Evolutionary conservation across 1,284 basidiomycete species (phyloP).

Genomic region (Austroboletus niveus): DNA sequence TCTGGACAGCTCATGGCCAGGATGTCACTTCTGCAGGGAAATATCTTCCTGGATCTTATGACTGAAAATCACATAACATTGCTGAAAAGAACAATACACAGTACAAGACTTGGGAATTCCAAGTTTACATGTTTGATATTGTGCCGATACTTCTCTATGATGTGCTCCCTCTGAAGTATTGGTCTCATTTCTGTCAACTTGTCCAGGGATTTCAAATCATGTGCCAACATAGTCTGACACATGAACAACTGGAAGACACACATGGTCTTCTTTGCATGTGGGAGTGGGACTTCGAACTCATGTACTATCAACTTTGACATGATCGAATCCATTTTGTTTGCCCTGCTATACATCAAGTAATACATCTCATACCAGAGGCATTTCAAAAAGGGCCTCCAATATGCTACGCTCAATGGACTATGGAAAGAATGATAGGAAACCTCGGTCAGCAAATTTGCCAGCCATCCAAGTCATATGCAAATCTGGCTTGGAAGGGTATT

Average conservation of each 20-base stretch:
- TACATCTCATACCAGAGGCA: not conserved
- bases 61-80: constrained; percentile 27
- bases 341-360: not conserved
- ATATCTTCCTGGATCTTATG: not conserved
- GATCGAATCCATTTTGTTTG: not conserved
- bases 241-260: not conserved
- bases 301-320: not conserved
- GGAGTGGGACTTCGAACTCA: not conserved
- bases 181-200: no score
- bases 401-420: not conserved
- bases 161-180: not conserved
- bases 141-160: constrained; percentile 4
- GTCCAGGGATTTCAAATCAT: constrained; percentile 4
- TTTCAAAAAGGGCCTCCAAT: not conserved
- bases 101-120: constrained; percentile 3
- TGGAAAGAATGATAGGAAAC: not conserved
- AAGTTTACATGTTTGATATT: constrained; percentile 1
- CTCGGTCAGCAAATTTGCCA: no score
- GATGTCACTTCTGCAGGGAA: fast-evolving
- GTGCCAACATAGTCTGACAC: constrained; percentile 1
- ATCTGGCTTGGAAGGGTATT: not conserved
- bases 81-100: constrained; percentile 34
- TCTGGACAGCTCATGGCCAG: not conserved
- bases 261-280: not conserved
- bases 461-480: not conserved